phyloP scores from a whole-genome alignment of 1,284 basidiomycete species.

The Golubevia sp. region DNA sequence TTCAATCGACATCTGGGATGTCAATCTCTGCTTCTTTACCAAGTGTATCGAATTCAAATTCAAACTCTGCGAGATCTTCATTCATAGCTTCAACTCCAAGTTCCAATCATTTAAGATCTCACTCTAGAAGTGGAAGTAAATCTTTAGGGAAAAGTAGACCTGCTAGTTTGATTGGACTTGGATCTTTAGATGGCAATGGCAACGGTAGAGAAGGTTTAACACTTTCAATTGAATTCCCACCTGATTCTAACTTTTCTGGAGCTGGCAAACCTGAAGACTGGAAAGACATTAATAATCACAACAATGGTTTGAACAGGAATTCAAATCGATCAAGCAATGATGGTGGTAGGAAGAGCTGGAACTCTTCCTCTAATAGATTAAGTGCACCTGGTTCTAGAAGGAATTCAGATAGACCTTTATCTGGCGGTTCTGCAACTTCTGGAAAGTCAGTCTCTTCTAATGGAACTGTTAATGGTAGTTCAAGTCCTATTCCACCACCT shows the following conservation, averaged over 20 bases:
- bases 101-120: neutral
- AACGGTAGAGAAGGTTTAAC: neutral
- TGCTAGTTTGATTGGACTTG: neutral
- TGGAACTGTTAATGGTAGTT: constrained; percentile 11
- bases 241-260: neutral
- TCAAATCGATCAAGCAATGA: neutral
- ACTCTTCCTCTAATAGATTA: constrained; percentile 4
- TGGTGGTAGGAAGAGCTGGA: constrained; percentile 1
- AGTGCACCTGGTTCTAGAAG: constrained; percentile 19
- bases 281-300: neutral
- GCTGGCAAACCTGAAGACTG: neutral
- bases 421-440: constrained; percentile 4
- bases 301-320: neutral
- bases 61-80: constrained; percentile 1
- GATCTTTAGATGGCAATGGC: neutral
- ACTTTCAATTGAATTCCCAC: neutral
- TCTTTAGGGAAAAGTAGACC: neutral
- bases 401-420: constrained; percentile 22
- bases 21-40: constrained; percentile 1
- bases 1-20: too few species aligned
- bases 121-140: neutral
- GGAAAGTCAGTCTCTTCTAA: constrained; percentile 10
- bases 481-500: constrained; percentile 5
- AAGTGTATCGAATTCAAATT: constrained; percentile 3
- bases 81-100: neutral